Conservation (phyloP, 306 rosid species). For the Acmispon strigosus region DNA sequence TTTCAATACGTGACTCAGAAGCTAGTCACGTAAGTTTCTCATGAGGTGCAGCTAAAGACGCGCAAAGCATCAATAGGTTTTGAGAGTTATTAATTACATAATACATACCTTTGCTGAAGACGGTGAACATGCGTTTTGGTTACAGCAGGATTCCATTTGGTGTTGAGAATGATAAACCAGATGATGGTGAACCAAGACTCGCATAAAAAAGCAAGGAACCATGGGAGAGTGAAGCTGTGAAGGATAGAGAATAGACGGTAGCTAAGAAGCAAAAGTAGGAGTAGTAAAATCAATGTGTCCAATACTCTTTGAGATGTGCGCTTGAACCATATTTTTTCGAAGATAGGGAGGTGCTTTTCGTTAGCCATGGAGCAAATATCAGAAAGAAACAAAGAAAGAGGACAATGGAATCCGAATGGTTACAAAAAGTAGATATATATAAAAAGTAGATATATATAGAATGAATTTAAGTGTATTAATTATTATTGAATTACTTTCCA, state of each 20-base stretch:
- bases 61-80: too few relatives aligned
- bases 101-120: slow-evolving; percentile 28
- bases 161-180: slow-evolving; percentile 22
- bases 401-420: too few relatives aligned
- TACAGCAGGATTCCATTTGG: slow-evolving; percentile 41
- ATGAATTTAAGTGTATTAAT: too few relatives aligned
- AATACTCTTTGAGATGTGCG: slow-evolving; percentile 10
- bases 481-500: too few relatives aligned
- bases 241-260: slow-evolving; percentile 28
- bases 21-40: too few relatives aligned
- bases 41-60: too few relatives aligned
- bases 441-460: too few relatives aligned
- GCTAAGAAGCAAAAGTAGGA: slow-evolving; percentile 32
- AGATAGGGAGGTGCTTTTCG: slow-evolving; percentile 12
- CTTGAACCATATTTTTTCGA: slow-evolving; percentile 17
- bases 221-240: slow-evolving; percentile 25
- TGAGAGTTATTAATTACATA: background rate
- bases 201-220: slow-evolving; percentile 49
- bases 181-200: slow-evolving; percentile 56
- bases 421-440: too few relatives aligned
- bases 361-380: background rate
- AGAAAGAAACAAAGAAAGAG: too few relatives aligned
- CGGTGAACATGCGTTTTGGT: slow-evolving; percentile 30
- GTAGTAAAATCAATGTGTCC: slow-evolving; percentile 25
- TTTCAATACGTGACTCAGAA: too few relatives aligned